Evolutionary conservation across 257 asterid species (phyloP).

Genomic region (Solanum chiquidenum): DNA sequence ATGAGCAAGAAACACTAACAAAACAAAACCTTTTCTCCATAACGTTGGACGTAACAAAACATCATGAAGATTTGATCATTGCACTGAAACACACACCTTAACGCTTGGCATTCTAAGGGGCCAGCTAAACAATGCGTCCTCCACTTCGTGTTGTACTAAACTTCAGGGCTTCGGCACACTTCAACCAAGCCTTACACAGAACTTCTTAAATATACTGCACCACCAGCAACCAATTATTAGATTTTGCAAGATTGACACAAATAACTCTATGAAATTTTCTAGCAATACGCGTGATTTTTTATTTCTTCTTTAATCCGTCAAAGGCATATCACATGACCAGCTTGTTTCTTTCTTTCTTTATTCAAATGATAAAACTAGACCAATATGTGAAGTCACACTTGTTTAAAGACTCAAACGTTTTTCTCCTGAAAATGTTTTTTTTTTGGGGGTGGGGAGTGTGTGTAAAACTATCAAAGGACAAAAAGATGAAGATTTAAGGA

Average conservation of each 20-base stretch:
- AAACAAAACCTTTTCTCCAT: not conserved
- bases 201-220: not conserved
- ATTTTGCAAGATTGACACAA: not conserved
- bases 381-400: not conserved
- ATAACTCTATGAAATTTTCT: not conserved
- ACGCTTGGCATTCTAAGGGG: not conserved
- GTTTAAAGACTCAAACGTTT: not conserved
- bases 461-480: not conserved
- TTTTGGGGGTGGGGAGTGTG: not conserved
- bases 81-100: not conserved
- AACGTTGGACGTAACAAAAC: not conserved
- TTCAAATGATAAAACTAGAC: not conserved
- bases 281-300: not conserved
- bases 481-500: not conserved
- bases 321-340: not conserved
- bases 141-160: not conserved
- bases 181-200: not conserved
- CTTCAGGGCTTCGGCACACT: not conserved
- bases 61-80: not conserved
- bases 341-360: not conserved
- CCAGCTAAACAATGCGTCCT: not conserved
- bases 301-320: not conserved
- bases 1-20: not conserved
- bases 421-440: not conserved
- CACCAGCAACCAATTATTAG: not conserved